These are phyloP conservation scores for Chalaropsis ovoidea DNA, from an alignment of 2,329 filamentous ascomycete genomes.

Conservation along the genomic window DNA sequence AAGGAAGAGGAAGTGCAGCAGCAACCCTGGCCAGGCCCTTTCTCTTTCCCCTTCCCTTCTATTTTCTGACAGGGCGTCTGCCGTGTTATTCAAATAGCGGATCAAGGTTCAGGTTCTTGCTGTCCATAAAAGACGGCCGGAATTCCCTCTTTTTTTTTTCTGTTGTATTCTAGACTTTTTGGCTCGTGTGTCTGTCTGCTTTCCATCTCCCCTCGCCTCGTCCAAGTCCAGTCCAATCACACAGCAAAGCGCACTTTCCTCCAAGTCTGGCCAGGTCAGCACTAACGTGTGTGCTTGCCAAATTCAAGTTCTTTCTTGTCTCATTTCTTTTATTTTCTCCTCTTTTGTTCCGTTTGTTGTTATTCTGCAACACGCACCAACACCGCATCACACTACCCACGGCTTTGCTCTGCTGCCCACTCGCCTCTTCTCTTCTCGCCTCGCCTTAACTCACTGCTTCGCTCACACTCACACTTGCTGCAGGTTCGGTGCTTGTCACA, in stretches of 20 bases:
- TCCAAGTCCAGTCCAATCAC: not conserved
- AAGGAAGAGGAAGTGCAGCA: slow-evolving; percentile 6
- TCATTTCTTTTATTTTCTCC: not conserved
- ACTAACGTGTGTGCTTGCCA: not conserved
- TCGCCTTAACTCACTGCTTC: not conserved
- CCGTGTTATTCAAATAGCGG: slow-evolving; percentile 4
- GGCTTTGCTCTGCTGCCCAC: too few species aligned
- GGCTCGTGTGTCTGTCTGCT: slow-evolving; percentile 1
- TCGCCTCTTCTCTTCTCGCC: not conserved
- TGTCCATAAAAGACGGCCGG: slow-evolving; percentile 15
- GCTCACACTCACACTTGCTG: not conserved
- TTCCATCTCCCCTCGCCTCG: not conserved
- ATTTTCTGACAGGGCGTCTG: slow-evolving; percentile 13
- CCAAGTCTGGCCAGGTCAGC: not conserved
- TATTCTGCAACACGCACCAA: not conserved
- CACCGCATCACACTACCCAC: not conserved
- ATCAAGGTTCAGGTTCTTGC: not conserved
- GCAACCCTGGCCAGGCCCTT: not conserved
- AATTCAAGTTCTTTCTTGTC: slow-evolving; percentile 4
- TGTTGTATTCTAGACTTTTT: not conserved
- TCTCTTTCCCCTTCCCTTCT: not conserved
- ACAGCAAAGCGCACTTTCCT: not conserved
- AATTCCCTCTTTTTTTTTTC: slow-evolving; percentile 15
- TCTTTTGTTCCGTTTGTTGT: not conserved
- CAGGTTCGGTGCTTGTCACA: not conserved